Evolutionary conservation across 306 rosid genomes (phyloP).

Genomic region (Ochetophila trinervis): DNA sequence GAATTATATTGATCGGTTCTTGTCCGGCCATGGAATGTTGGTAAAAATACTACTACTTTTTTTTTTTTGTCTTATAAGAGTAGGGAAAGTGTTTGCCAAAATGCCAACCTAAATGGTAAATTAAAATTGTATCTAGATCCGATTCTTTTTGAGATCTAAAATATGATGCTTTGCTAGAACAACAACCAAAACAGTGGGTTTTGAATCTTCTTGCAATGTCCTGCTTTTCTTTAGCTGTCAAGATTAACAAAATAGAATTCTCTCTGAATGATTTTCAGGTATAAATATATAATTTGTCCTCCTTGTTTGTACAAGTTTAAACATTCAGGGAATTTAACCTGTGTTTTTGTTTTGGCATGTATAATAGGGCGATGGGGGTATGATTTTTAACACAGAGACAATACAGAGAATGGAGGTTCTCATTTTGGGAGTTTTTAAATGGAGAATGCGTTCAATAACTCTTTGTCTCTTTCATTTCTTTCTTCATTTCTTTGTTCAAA

Average conservation of each 20-base stretch:
- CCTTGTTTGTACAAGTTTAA: neutral
- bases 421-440: too few species aligned
- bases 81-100: neutral
- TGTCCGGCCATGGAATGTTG: slow-evolving; percentile 58
- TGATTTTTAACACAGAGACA: too few species aligned
- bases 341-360: slow-evolving; percentile 13
- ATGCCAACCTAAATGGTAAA: neutral
- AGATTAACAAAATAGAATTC: slow-evolving; percentile 66
- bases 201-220: slow-evolving; percentile 68
- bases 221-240: slow-evolving; percentile 77
- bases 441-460: too few species aligned
- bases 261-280: slow-evolving; percentile 58
- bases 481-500: too few species aligned
- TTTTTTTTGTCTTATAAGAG: neutral
- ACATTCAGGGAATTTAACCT: neutral
- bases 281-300: neutral
- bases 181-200: slow-evolving; percentile 86
- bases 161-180: slow-evolving; percentile 15
- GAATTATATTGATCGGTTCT: slow-evolving; percentile 84
- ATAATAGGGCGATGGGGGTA: slow-evolving; percentile 58
- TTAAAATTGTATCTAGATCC: slow-evolving; percentile 17
- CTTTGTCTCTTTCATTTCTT: too few species aligned
- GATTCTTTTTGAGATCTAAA: slow-evolving; percentile 33
- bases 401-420: too few species aligned
- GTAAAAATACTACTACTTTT: slow-evolving; percentile 30